phyloP scores from a whole-genome alignment of 345 rosid genomes.

The Acer campestre region DNA sequence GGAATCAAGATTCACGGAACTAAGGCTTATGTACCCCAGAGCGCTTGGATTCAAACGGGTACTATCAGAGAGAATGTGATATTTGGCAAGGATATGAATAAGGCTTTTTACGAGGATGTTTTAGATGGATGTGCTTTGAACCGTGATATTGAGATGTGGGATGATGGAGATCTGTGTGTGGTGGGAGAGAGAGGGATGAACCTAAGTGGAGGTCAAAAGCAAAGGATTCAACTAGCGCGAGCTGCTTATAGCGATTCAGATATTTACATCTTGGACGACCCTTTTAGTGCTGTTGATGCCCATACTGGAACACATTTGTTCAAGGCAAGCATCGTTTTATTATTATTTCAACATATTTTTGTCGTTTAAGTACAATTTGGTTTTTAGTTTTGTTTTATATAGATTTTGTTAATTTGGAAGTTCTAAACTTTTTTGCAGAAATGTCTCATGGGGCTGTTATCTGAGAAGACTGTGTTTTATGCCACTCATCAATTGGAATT shows the following conservation, averaged over 20 bases:
- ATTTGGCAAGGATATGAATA: constrained; percentile 58
- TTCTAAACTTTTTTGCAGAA: constrained; percentile 41
- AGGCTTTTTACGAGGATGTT: constrained; percentile 49
- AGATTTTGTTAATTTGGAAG: not conserved
- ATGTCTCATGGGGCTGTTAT: constrained; percentile 54
- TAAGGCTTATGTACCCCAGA: constrained; percentile 72
- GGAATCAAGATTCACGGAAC: constrained; percentile 51
- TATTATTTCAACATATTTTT: not conserved
- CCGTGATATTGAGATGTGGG: constrained; percentile 61
- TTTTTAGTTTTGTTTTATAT: not conserved
- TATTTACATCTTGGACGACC: constrained; percentile 74
- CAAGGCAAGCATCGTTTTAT: constrained; percentile 45
- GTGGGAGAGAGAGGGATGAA: constrained; percentile 89
- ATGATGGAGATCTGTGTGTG: constrained; percentile 55
- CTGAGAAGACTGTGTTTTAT: constrained; percentile 59
- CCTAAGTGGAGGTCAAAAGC: constrained; percentile 92
- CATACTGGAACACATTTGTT: constrained; percentile 75
- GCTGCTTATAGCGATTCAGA: constrained; percentile 69
- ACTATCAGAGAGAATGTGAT: constrained; percentile 67
- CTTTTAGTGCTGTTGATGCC: constrained; percentile 80
- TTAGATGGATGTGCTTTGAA: constrained; percentile 58
- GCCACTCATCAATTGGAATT: constrained; percentile 73
- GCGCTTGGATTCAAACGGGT: constrained; percentile 85
- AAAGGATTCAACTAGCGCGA: constrained; percentile 76
- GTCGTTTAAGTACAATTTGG: not conserved